These are phyloP conservation scores for Podospora tetraspora DNA, from an alignment of 495 filamentous ascomycete species.

Conservation along the genomic window DNA sequence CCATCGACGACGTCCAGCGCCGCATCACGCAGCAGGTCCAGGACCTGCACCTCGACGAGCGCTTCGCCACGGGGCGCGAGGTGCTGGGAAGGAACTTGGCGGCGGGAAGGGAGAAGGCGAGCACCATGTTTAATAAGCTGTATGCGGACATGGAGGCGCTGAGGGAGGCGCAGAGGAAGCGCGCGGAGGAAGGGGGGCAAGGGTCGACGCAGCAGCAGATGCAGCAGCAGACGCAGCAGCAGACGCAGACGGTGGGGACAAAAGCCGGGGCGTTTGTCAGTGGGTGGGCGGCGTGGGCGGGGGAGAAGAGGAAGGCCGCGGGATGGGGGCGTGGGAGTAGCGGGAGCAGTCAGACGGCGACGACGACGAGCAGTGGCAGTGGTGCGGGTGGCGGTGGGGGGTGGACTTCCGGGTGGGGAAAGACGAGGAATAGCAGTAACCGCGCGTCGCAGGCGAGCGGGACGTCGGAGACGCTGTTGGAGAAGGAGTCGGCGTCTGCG, in stretches of 20 bases:
- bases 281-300: slow-evolving; percentile 93
- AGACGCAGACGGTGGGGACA: slow-evolving; percentile 63
- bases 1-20: slow-evolving; percentile 90
- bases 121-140: slow-evolving; percentile 73
- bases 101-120: slow-evolving; percentile 80
- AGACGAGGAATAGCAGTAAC: slow-evolving; percentile 34
- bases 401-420: slow-evolving; percentile 37
- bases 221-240: slow-evolving; percentile 43
- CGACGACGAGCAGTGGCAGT: not conserved
- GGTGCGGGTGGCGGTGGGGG: slow-evolving; percentile 23
- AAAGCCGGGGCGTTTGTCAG: slow-evolving; percentile 84
- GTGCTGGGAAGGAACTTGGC: slow-evolving; percentile 71
- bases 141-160: slow-evolving; percentile 85
- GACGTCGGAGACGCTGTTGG: slow-evolving; percentile 22
- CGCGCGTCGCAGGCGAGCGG: slow-evolving; percentile 28
- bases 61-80: slow-evolving; percentile 70
- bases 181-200: slow-evolving; percentile 53
- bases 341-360: not conserved
- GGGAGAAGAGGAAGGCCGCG: slow-evolving; percentile 70
- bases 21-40: slow-evolving; percentile 82
- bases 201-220: slow-evolving; percentile 28
- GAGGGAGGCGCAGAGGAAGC: slow-evolving; percentile 72
- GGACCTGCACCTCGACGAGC: slow-evolving; percentile 83
- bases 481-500: slow-evolving; percentile 8
- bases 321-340: slow-evolving; percentile 42